Conservation (phyloP, 305 asterid species). For the Fraxinus greggii region DNA sequence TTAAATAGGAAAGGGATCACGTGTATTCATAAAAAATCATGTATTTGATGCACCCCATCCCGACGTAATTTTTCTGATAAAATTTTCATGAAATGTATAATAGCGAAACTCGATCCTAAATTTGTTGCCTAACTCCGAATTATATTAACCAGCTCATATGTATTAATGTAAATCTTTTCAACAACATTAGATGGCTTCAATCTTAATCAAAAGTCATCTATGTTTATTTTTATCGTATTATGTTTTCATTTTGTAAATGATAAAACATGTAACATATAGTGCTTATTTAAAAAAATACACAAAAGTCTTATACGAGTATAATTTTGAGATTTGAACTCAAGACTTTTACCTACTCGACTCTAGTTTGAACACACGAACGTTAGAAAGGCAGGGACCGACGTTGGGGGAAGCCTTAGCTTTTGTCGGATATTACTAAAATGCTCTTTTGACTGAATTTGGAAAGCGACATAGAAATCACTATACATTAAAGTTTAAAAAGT, state of each 20-base stretch:
- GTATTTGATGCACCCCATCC: neutral
- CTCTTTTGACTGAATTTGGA: conserved; percentile 69
- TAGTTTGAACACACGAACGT: neutral
- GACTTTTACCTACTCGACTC: neutral
- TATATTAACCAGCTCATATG: neutral
- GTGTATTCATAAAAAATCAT: neutral
- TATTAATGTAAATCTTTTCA: neutral
- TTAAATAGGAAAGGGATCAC: neutral
- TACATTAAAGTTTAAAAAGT: conserved; percentile 54
- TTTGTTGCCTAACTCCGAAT: neutral
- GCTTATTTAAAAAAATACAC: neutral
- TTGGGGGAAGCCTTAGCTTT: conserved; percentile 52
- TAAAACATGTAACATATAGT: neutral
- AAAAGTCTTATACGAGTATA: neutral
- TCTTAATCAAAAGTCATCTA: neutral
- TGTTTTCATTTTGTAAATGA: neutral
- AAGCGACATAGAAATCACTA: conserved; percentile 45
- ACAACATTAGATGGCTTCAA: neutral
- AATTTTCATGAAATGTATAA: neutral
- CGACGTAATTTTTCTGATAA: neutral
- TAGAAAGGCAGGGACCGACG: conserved; percentile 44
- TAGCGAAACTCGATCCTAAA: neutral
- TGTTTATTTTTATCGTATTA: neutral
- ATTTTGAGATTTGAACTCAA: neutral
- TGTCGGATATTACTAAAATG: conserved; percentile 74